Evolutionary conservation across 2,329 filamentous ascomycete genomes (phyloP).

Genomic region (Stemphylium lycopersici): DNA sequence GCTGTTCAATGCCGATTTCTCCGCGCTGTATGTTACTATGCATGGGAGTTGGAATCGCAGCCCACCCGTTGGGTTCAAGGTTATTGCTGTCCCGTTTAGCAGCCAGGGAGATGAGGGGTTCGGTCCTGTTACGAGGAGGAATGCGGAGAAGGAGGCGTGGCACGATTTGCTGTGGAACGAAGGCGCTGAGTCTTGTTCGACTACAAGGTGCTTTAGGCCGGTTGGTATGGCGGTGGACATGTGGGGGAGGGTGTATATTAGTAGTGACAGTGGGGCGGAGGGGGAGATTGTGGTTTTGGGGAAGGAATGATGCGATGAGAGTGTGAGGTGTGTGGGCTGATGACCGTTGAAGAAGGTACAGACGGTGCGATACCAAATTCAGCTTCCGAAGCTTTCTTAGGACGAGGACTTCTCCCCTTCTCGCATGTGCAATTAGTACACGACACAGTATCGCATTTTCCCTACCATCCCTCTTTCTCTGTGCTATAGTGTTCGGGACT

Average conservation of each 20-base stretch:
- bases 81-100: conserved; percentile 33
- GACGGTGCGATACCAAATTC: too few species aligned
- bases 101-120: conserved; percentile 13
- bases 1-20: conserved; percentile 31
- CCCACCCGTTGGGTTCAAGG: conserved; percentile 30
- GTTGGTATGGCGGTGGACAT: conserved; percentile 34
- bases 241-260: conserved; percentile 37
- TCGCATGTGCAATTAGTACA: too few species aligned
- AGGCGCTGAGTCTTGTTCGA: conserved; percentile 32
- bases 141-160: conserved; percentile 20
- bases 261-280: conserved; percentile 36
- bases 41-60: conserved; percentile 40
- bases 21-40: conserved; percentile 34
- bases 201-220: conserved; percentile 39
- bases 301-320: conserved; percentile 7
- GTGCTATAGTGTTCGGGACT: too few species aligned
- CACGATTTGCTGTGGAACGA: conserved; percentile 34
- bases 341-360: too few species aligned
- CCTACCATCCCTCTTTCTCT: too few species aligned
- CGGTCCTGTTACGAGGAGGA: conserved; percentile 13
- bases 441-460: too few species aligned
- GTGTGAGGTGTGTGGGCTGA: too few species aligned
- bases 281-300: conserved; percentile 37
- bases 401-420: too few species aligned
- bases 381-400: too few species aligned